A percentile compares a stretch with the other conserved stretches of the same genome.
These are phyloP conservation scores for Cyberlindnera saturnus DNA, from an alignment of 805 yeast genomes.

Conservation along the genomic window DNA sequence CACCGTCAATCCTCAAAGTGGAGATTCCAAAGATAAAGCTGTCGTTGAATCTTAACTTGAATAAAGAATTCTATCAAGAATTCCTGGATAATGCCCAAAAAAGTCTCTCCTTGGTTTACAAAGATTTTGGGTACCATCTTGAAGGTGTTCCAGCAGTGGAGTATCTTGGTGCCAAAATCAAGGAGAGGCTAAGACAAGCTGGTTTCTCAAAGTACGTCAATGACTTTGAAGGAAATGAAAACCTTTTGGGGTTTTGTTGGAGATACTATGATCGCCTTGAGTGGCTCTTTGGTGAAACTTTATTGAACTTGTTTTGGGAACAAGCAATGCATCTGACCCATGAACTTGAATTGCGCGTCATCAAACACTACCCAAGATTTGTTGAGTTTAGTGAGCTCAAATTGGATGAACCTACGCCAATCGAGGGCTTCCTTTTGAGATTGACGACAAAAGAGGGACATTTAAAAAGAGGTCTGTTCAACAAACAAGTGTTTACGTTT, in stretches of 20 bases:
- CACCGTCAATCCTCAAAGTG: slow-evolving; percentile 38
- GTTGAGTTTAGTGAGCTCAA: slow-evolving; percentile 18
- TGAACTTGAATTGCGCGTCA: slow-evolving; percentile 55
- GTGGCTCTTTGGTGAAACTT: slow-evolving; percentile 48
- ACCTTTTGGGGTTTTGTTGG: slow-evolving; percentile 49
- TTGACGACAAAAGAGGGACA: slow-evolving; percentile 46
- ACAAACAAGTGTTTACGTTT: slow-evolving; percentile 42
- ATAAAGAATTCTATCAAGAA: slow-evolving; percentile 7
- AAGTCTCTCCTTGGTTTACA: neutral
- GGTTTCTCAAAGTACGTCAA: slow-evolving; percentile 22
- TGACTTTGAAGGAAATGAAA: slow-evolving; percentile 22
- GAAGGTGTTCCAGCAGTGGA: slow-evolving; percentile 28
- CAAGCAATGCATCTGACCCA: slow-evolving; percentile 40
- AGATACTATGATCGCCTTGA: slow-evolving; percentile 71
- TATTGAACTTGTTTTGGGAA: slow-evolving; percentile 35
- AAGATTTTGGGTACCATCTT: slow-evolving; percentile 20
- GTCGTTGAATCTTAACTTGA: slow-evolving; percentile 22
- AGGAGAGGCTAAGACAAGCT: slow-evolving; percentile 26
- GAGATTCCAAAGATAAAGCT: slow-evolving; percentile 35
- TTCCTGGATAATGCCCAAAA: slow-evolving; percentile 1
- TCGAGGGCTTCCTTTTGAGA: slow-evolving; percentile 76
- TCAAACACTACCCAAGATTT: slow-evolving; percentile 33
- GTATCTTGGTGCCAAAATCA: slow-evolving; percentile 33
- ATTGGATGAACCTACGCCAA: slow-evolving; percentile 56
- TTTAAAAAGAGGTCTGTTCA: slow-evolving; percentile 24